Conservation (phyloP, 352 stramenopile genomes). For the Blastocystis sp. region DNA sequence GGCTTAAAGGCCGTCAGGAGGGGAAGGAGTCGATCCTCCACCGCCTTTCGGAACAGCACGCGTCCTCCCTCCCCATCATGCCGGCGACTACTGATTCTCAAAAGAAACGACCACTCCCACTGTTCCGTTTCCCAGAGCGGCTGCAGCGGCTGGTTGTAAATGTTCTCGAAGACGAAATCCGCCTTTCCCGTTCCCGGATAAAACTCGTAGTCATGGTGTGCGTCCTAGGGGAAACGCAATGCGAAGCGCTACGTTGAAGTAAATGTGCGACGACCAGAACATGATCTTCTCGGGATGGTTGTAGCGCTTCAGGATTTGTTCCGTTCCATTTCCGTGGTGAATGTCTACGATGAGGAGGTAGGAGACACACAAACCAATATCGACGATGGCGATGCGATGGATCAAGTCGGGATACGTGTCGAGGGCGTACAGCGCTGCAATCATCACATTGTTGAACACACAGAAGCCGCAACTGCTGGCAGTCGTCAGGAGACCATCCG, state of each 20-base stretch:
- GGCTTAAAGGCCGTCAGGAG: slow-evolving; percentile 68
- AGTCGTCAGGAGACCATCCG: slow-evolving; percentile 60
- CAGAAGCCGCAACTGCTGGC: slow-evolving; percentile 75
- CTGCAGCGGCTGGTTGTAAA: slow-evolving; percentile 72
- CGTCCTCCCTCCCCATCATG: slow-evolving; percentile 31
- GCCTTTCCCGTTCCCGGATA: slow-evolving; percentile 69
- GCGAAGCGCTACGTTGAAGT: slow-evolving; percentile 1
- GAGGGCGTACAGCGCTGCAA: slow-evolving; percentile 80
- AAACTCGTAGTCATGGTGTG: slow-evolving; percentile 64
- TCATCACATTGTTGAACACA: slow-evolving; percentile 85
- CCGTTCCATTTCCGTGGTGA: slow-evolving; percentile 77
- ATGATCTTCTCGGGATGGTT: slow-evolving; percentile 58
- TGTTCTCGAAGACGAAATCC: slow-evolving; percentile 69
- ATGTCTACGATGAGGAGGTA: too few relatives aligned
- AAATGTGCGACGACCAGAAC: slow-evolving; percentile 59
- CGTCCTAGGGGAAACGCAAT: neutral
- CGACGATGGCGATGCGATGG: slow-evolving; percentile 79
- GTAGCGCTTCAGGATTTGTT: slow-evolving; percentile 64
- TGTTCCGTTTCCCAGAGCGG: slow-evolving; percentile 65
- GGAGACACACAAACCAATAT: slow-evolving; percentile 74
- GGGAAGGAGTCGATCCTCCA: slow-evolving; percentile 67
- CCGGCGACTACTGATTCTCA: neutral
- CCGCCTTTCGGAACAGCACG: slow-evolving; percentile 64
- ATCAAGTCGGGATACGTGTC: slow-evolving; percentile 70
- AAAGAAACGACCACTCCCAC: neutral